A percentile compares a stretch with the other conserved stretches of the same genome.
phyloP scores from a whole-genome alignment of 768 basidiomycete species.

The Chalciporus sphaerocephalus region DNA sequence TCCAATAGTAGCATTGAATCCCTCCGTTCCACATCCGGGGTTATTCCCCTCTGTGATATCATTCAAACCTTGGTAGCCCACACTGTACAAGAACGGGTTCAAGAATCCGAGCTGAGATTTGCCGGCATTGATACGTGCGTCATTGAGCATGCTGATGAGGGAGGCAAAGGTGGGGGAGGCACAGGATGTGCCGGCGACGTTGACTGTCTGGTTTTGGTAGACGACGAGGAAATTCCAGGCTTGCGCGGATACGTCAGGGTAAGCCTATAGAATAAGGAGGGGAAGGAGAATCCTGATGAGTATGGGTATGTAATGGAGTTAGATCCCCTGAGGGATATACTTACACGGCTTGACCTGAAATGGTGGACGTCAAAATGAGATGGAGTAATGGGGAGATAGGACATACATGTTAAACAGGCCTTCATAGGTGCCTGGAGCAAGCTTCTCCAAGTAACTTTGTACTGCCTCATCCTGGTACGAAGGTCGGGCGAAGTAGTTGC shows the following conservation, averaged over 20 bases:
- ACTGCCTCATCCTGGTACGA: constrained; percentile 49
- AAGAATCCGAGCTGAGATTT: constrained; percentile 56
- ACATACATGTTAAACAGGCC: constrained; percentile 59
- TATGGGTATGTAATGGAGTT: neutral
- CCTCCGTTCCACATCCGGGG: constrained; percentile 56
- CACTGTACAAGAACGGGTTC: constrained; percentile 55
- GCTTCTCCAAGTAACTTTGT: constrained; percentile 38
- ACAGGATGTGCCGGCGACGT: constrained; percentile 62
- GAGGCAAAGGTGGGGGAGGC: constrained; percentile 61
- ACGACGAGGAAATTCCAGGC: constrained; percentile 46
- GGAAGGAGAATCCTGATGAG: constrained; percentile 1
- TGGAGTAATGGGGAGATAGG: neutral
- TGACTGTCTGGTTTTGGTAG: constrained; percentile 34
- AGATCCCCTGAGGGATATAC: constrained; percentile 15
- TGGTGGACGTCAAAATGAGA: neutral
- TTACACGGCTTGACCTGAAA: constrained; percentile 48
- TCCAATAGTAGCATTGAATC: too few species aligned
- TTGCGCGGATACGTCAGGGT: constrained; percentile 68
- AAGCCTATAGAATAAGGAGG: constrained; percentile 31
- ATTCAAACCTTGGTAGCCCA: constrained; percentile 37
- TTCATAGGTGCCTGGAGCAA: constrained; percentile 46
- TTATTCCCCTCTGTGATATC: constrained; percentile 59
- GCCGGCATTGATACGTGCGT: constrained; percentile 46
- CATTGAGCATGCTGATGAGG: constrained; percentile 61
- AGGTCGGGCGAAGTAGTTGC: constrained; percentile 47